Base-by-base conservation (phyloP, 495 filamentous ascomycete species). In the Bacidia gigantensis region DNA sequence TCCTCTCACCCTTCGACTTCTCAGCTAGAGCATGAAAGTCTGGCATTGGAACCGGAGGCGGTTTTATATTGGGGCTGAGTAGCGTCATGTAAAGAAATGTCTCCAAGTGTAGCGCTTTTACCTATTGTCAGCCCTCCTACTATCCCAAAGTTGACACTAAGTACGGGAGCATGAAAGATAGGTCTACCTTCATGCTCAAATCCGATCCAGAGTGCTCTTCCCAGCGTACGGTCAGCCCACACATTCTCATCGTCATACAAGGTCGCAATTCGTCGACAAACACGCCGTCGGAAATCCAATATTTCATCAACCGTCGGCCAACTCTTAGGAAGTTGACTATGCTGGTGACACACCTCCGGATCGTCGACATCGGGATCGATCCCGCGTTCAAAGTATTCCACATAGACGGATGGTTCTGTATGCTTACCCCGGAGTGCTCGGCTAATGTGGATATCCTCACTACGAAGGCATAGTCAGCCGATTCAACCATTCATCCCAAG, bases 291-390 rank as follows among this genome's bases (percentile, higher is more conserved):
- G 60, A 87, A 95, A 22, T 69, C 71, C 24, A 89, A 61, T 42
- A 98, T 89, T n/a, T 88, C 82, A 5, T 75, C 69, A 0, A 87
- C 58, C 0, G 75, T 69, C 1, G 92, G 92, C 92, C 92, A 98
- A 61, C 80, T 73, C 25, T 89, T 81, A 1, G 92, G 92, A 38
- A 90, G 82, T 61, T 89, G 81, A 51, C 89, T 95, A 66, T 86
- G 79, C 1, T 92, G 65, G 66, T 96, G 89, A n/a, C n/a, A n/a
- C n/a, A n/a, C n/a, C n/a, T n/a, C n/a, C n/a, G n/a, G 92, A 64
- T 96, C 81, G 46, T 96, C 87, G 11, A 98, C 90, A 62, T 98
- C 92, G 3, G 92, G 92, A 64, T 98, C 92, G 58, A 98, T 89
- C 14, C 92, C 92, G n/a, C 92, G 76, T 65, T 96, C 90, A 57